Evolutionary conservation across 2,329 filamentous ascomycete genomes (phyloP), one percentile per base, ranked within the genome.

Genomic region (Nothophoma quercina): DNA sequence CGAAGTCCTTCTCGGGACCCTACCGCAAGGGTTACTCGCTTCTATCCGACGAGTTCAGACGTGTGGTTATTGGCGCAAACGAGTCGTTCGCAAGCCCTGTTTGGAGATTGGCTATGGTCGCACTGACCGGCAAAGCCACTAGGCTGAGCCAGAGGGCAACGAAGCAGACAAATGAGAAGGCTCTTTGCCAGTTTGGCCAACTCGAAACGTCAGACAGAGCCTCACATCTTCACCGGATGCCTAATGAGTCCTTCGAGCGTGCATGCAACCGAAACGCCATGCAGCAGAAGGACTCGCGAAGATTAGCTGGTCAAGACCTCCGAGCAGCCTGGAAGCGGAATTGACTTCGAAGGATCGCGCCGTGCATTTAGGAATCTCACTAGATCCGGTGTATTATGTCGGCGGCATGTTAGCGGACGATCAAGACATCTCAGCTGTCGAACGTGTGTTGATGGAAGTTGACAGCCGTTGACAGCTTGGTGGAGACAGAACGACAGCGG

Each of bases 71-170:
- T 66, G 58, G 56, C 16, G 16, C 19, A n/a, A 28, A 32, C 16
- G 25, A 59, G 42, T 39, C 48, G 43, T 51, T 60, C 51, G 54
- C 22, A 49, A 55, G 52, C 61, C 63, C 45, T 44, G 48, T 25
- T 29, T 48, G 33, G n/a, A 36, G 46, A 58, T 56, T 59, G 49
- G 55, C 44, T 33, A 44, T 40, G 32, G 43, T 34, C 16, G 16
- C 21, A 30, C 49, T 67, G 46, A 65, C 64, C 63, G 64, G 63
- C 56, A 41, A 48, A 60, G 64, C 64, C 59, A 59, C 56, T 21
- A 57, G 51, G 52, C 58, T 57, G 46, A 49, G 35, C 22, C 45
- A 51, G 50, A 48, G 25, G 33, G 36, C 19, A 18, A 34, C 33
- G 30, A 45, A 54, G 28, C 46, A 61, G 57, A 62, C 62, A 61